These are phyloP conservation scores for Annona squamosa DNA, from an alignment of 164 flowering plant genomes.

Conservation along the genomic window DNA sequence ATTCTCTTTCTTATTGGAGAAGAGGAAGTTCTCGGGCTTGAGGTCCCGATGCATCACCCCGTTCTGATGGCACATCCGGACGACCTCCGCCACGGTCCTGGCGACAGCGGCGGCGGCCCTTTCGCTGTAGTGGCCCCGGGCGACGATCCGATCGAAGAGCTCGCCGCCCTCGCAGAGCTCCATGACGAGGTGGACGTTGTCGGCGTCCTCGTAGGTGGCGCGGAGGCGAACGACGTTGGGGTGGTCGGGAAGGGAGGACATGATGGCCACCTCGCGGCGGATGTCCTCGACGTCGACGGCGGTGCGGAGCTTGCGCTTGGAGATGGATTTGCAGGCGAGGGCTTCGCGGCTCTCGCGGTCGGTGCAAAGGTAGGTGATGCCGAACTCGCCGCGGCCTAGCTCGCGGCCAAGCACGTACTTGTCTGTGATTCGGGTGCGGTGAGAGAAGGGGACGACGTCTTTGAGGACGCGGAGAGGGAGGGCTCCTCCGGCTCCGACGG, in stretches of 20 bases:
- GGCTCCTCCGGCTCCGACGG: slow-evolving; percentile 14
- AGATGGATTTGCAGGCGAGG: slow-evolving; percentile 87
- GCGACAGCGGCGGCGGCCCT: slow-evolving; percentile 81
- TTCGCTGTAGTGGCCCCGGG: slow-evolving; percentile 86
- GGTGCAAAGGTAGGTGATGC: slow-evolving; percentile 83
- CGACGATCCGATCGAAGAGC: slow-evolving; percentile 89
- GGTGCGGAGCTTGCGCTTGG: slow-evolving; percentile 80
- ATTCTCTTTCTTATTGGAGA: slow-evolving; percentile 81
- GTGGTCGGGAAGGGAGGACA: slow-evolving; percentile 80
- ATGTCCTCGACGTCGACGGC: slow-evolving; percentile 90
- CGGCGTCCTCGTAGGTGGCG: slow-evolving; percentile 85
- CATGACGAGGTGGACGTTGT: slow-evolving; percentile 89
- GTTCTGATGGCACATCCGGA: slow-evolving; percentile 81
- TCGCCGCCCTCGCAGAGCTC: slow-evolving; percentile 99
- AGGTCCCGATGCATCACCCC: slow-evolving; percentile 93
- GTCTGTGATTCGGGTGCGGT: slow-evolving; percentile 61
- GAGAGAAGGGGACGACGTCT: slow-evolving; percentile 46
- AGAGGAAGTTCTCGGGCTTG: slow-evolving; percentile 94
- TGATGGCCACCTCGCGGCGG: slow-evolving; percentile 79
- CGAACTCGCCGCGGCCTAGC: slow-evolving; percentile 95
- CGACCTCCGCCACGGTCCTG: slow-evolving; percentile 81
- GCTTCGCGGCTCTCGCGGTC: slow-evolving; percentile 62
- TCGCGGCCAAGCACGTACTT: slow-evolving; percentile 84
- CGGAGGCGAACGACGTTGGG: slow-evolving; percentile 60
- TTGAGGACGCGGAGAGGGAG: slow-evolving; percentile 68